Base-by-base conservation (phyloP, 495 filamentous ascomycete genomes). In the Staphylotrichum longicolle region DNA sequence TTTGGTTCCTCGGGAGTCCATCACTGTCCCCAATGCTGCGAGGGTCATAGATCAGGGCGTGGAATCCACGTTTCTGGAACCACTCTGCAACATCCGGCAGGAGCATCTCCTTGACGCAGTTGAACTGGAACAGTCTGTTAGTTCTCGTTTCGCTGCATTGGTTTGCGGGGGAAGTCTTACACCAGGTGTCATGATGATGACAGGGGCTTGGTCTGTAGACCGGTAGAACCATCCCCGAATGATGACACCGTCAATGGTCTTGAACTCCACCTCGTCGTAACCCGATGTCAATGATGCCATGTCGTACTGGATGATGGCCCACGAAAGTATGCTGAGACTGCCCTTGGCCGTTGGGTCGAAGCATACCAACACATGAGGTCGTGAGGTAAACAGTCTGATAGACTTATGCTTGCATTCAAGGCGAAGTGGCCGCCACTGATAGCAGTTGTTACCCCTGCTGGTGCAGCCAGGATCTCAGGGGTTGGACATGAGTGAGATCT, bases 1-100 rank as follows among this genome's bases (percentile, higher is more conserved):
- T 64, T 3, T 75, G 60, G 59, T 80, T 77, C 9, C 77, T 67
- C 1, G 79, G 80, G 1, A n/a, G 5, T 3, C 80, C 80, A n/a
- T 70, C 77, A 52, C 77, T 80, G 3, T 40, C 51, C 3, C 78
- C 78, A 4, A 69, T 50, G 40, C 48, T 70, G 15, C 79, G 72
- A 0, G 75, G 63, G 54, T 82, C 78, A 60, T 79, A 82, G 20
- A 77, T 32, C 0, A 81, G 65, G 0, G 65, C 79, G 0, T 72
- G 78, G 44, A 75, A 69, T 11, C 73, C 74, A 0, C 30, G 7
- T 0, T 37, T n/a, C 40, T 81, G 78, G 61, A 80, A 80, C 3
- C n/a, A 5, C 55, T 69, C 71, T 12, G 77, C 75, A 0, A 74
- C 58, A 0, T 68, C 68, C 1, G 76, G 67, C 0, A 74, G 33